Base-by-base conservation (phyloP, 2,329 filamentous ascomycete species). In the Penicillium frequentans region DNA sequence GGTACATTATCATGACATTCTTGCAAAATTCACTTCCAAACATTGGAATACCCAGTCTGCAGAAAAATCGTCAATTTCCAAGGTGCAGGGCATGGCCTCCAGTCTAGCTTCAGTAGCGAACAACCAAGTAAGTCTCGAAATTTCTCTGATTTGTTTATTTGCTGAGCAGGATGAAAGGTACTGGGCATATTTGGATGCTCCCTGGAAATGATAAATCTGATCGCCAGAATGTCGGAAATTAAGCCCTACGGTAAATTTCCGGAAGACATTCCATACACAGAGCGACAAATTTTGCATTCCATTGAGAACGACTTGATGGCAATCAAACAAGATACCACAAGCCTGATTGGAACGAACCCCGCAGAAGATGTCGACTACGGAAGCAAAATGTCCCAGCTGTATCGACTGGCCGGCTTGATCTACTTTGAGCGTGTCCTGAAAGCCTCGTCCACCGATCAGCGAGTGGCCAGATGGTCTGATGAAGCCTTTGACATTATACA, bases 1-100 rank as follows among this genome's bases (percentile, higher is more conserved):
- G 43, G 31, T 56, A 19, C 54, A 56, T 23, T 56, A 56, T 37
- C 54, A 56, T 44, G 54, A 56, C 49, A 52, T 56, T 23, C 29
- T 56, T n/a, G 54, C 31, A 13, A 52, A 29, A 21, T 56, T 56
- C 19, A 43, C 35, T 2, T 44, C 35, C 11, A 37, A n/a, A 19
- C 54, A 56, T 52, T 56, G 42, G 43, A 51, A 35, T 2, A 11
- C 21, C 5, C 8, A 43, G 3, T 43, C 54, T 14, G 14, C 23
- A n/a, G 54, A 49, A 29, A 52, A 46, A 29, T 24, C 16, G 2
- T 47, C 54, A 3, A 29, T 56, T 2, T 48, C n/a, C 8, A 48
- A 48, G 11, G 19, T 48, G 16, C 46, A 27, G 11, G 46, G 46
- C 14, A 48, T 48, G 46, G 46, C 46, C 11, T 48, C 46, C 14